Base-by-base conservation (phyloP, 345 rosid species). In the Boechera stricta region DNA sequence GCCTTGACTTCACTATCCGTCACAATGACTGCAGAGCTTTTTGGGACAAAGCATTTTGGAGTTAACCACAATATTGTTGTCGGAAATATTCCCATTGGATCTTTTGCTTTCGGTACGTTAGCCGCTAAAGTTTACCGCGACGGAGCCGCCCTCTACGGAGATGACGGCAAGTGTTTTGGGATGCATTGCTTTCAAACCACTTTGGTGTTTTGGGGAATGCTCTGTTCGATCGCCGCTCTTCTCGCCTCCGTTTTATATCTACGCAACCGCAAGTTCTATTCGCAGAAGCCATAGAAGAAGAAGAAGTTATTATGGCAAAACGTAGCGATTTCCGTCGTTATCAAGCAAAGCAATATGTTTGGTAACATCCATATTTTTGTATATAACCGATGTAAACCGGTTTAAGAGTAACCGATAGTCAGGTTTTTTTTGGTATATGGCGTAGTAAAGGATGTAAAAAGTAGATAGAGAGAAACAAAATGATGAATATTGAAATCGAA, bases 31-130 rank as follows among this genome's bases (percentile, higher is more conserved):
- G 71, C 89, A 0, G 94, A 92, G 69, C 85, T 95, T 10, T 95
- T 95, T 54, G 99, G 99, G 42, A 77, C 84, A 1, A 84, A 85
- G 36, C 79, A 88, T 42, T 92, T 95, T 60, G 76, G 91, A 6
- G 86, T 95, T n/a, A 95, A 95, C 79, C 99, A 95, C 38, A 95
- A 95, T 67, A 73, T 95, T 0, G 81, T 95, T 51, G 91, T 94
- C 6, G 84, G 86, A 0, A 91, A 83, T 71, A 95, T 95, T 67
- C 98, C 99, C 2, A 48, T 95, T 2, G 99, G 99, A 2, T 90
- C 98, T 16, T 89, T 88, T 29, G 6, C 82, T 12, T 95, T 87
- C 16, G 99, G 99, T 6, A 85, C 80, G 35, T 39, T 84, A 2
- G 99, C 99, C 1, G 97, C 97, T 10, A 49, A 87, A 18, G 49